Evolutionary conservation across 2,329 filamentous ascomycete genomes (phyloP).

Genomic region (Xylaria sp.): DNA sequence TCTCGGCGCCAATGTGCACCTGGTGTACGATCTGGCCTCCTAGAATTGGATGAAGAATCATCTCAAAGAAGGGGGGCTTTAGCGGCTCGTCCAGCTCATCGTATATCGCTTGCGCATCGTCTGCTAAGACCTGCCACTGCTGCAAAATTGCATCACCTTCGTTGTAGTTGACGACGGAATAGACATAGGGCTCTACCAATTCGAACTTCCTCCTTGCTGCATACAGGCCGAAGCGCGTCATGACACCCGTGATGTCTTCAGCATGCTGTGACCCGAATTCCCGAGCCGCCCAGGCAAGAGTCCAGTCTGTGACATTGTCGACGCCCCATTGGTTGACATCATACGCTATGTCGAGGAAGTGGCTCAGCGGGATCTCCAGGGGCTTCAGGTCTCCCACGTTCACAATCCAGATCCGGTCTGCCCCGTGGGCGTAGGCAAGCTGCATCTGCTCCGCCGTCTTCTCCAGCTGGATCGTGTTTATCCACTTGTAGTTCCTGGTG

Average conservation of each 20-base stretch:
- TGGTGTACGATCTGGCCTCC: slow-evolving; percentile 59
- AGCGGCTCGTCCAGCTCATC: slow-evolving; percentile 52
- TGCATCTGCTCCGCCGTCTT: slow-evolving; percentile 70
- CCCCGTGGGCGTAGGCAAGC: slow-evolving; percentile 59
- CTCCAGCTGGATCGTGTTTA: slow-evolving; percentile 67
- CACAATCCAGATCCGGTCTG: slow-evolving; percentile 64
- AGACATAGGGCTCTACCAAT: slow-evolving; percentile 58
- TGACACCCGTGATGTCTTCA: slow-evolving; percentile 51
- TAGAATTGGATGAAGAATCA: slow-evolving; percentile 61
- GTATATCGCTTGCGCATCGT: slow-evolving; percentile 59
- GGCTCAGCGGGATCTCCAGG: slow-evolving; percentile 64
- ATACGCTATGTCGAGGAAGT: slow-evolving; percentile 71
- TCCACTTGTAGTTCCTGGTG: slow-evolving; percentile 63
- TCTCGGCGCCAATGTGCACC: slow-evolving; percentile 51
- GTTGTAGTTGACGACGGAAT: slow-evolving; percentile 62
- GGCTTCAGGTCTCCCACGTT: slow-evolving; percentile 69
- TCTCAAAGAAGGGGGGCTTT: slow-evolving; percentile 64
- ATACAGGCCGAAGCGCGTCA: slow-evolving; percentile 59
- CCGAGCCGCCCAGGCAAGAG: slow-evolving; percentile 57
- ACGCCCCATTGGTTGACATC: slow-evolving; percentile 60
- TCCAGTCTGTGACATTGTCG: slow-evolving; percentile 58
- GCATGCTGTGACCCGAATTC: slow-evolving; percentile 58
- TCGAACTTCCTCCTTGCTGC: slow-evolving; percentile 63
- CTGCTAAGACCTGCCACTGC: slow-evolving; percentile 55
- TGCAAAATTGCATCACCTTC: slow-evolving; percentile 59